phyloP scores from a whole-genome alignment of 768 basidiomycete species.

The Inosperma sp. region DNA sequence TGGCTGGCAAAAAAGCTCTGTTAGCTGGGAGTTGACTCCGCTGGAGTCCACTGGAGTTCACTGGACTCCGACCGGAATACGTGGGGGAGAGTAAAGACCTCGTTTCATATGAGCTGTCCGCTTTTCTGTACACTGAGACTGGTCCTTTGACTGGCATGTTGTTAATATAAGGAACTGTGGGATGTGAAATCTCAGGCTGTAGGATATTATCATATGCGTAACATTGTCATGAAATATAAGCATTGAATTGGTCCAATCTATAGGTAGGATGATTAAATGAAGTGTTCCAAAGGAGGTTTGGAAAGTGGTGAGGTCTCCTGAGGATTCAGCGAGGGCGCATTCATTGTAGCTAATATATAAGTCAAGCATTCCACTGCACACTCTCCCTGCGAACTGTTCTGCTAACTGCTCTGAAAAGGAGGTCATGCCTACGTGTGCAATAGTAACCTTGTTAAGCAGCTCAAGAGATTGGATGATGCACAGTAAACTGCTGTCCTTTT shows the following conservation, averaged over 20 bases:
- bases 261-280: constrained; percentile 29
- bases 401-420: constrained; percentile 29
- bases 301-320: constrained; percentile 38
- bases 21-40: too few relatives aligned
- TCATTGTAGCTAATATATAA: constrained; percentile 10
- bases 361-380: constrained; percentile 13
- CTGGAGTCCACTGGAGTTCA: too few relatives aligned
- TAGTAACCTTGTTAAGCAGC: constrained; percentile 34
- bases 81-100: too few relatives aligned
- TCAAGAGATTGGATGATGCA: constrained; percentile 34
- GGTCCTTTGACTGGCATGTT: too few relatives aligned
- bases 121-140: too few relatives aligned
- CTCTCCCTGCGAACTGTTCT: constrained; percentile 29
- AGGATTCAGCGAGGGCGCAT: constrained; percentile 19
- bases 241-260: constrained; percentile 26
- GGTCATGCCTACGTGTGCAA: constrained; percentile 28
- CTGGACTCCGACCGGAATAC: too few relatives aligned
- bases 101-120: too few relatives aligned
- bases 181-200: too few relatives aligned
- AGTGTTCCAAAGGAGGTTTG: constrained; percentile 30
- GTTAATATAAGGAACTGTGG: too few relatives aligned
- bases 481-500: too few relatives aligned
- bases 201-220: too few relatives aligned
- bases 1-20: too few relatives aligned
- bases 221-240: constrained; percentile 14